phyloP scores from a whole-genome alignment of 2,329 filamentous ascomycete species.

The Plenodomus tracheiphilus region DNA sequence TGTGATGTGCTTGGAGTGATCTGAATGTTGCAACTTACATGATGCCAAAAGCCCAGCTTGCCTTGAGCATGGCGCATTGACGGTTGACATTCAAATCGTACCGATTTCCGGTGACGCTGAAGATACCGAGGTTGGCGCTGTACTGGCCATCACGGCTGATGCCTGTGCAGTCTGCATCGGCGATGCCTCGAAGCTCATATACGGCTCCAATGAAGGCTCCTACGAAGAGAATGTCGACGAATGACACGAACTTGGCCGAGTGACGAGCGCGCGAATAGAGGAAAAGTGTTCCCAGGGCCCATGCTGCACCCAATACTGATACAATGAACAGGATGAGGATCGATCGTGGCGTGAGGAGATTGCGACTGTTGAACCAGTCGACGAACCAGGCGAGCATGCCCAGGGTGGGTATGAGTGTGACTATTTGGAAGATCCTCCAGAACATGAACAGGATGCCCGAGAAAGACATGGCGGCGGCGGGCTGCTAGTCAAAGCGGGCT shows the following conservation, averaged over 20 bases:
- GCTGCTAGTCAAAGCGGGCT: conserved; percentile 1
- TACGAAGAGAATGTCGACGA: conserved; percentile 64
- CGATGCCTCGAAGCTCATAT: conserved; percentile 61
- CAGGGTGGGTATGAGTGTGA: conserved; percentile 65
- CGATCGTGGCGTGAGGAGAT: conserved; percentile 62
- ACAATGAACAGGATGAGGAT: conserved; percentile 69
- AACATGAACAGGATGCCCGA: conserved; percentile 64
- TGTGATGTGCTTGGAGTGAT: neutral
- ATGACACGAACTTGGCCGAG: conserved; percentile 62
- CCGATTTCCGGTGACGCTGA: conserved; percentile 57
- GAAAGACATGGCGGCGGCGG: conserved; percentile 47
- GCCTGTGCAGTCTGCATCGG: conserved; percentile 67
- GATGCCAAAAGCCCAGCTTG: conserved; percentile 84
- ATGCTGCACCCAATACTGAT: conserved; percentile 62
- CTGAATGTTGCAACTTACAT: conserved; percentile 60
- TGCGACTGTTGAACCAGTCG: conserved; percentile 59
- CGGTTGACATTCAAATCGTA: conserved; percentile 66
- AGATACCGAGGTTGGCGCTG: conserved; percentile 61
- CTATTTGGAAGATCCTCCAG: conserved; percentile 63
- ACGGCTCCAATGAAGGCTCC: conserved; percentile 66
- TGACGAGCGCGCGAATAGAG: conserved; percentile 62
- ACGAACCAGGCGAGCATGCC: conserved; percentile 67
- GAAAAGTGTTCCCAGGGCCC: conserved; percentile 64
- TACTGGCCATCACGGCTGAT: conserved; percentile 59
- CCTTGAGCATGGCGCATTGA: conserved; percentile 90